Evolutionary conservation across 352 stramenopile genomes (phyloP).

Genomic region (Phytopythium boreale): DNA sequence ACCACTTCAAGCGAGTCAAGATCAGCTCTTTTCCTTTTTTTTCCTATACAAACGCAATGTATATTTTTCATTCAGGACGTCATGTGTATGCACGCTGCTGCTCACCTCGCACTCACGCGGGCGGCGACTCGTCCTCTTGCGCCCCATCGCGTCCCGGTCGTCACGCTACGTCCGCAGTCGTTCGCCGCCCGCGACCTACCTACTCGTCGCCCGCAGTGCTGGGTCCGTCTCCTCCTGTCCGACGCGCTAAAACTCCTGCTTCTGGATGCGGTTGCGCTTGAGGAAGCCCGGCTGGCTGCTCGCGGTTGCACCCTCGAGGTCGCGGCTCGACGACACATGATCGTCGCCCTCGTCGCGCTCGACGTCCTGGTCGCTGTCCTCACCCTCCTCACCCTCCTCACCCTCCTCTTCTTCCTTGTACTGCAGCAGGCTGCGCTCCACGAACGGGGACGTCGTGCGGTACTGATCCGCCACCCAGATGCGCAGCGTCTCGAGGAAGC

Average conservation of each 20-base stretch:
- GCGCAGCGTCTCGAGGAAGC: slow-evolving; percentile 76
- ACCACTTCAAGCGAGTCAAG: no score
- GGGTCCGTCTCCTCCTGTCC: no score
- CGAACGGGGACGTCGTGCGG: slow-evolving; percentile 82
- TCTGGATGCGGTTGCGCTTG: slow-evolving; percentile 51
- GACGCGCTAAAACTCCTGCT: slow-evolving; percentile 48
- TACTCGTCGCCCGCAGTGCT: neutral
- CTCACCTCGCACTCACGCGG: neutral
- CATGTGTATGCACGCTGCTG: neutral
- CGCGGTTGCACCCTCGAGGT: slow-evolving; percentile 13
- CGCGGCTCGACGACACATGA: slow-evolving; percentile 1
- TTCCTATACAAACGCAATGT: neutral
- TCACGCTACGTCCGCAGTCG: neutral
- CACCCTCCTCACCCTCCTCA: slow-evolving; percentile 40
- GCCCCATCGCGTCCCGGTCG: neutral
- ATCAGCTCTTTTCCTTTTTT: no score
- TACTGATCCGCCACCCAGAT: slow-evolving; percentile 87
- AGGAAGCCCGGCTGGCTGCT: slow-evolving; percentile 48
- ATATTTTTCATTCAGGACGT: neutral
- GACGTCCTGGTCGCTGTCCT: slow-evolving; percentile 11
- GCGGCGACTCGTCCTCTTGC: no score
- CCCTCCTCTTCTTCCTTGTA: slow-evolving; percentile 70
- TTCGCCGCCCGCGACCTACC: neutral
- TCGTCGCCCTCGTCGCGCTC: slow-evolving; percentile 14
- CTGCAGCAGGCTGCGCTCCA: slow-evolving; percentile 80